A percentile compares a stretch with the other conserved stretches of the same genome.
These are phyloP conservation scores for Colletotrichum sp. DNA, from an alignment of 2,329 filamentous ascomycete species.

Conservation along the genomic window DNA sequence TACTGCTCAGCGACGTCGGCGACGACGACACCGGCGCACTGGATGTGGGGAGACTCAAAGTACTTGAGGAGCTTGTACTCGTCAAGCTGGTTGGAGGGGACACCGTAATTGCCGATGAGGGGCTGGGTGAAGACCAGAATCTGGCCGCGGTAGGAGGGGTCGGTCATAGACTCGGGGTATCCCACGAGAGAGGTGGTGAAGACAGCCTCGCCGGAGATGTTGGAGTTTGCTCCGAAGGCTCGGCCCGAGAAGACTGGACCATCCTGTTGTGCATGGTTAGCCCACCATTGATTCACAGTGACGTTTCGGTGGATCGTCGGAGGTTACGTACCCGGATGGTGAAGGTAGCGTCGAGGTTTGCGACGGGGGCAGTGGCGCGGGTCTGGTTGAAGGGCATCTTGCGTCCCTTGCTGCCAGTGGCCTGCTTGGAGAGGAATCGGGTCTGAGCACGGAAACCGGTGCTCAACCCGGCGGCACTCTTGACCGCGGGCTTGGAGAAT, in stretches of 20 bases:
- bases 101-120: slow-evolving; percentile 97
- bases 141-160: slow-evolving; percentile 89
- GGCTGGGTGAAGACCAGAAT: slow-evolving; percentile 99
- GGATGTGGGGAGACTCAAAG: slow-evolving; percentile 97
- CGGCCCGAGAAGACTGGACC: slow-evolving; percentile 96
- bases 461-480: slow-evolving; percentile 43
- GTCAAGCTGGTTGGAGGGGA: slow-evolving; percentile 85
- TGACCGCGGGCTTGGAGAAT: slow-evolving; percentile 58
- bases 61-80: slow-evolving; percentile 92
- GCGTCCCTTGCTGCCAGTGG: slow-evolving; percentile 71
- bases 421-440: slow-evolving; percentile 42
- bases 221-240: slow-evolving; percentile 94
- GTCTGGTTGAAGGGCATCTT: slow-evolving; percentile 65
- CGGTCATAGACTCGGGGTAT: slow-evolving; percentile 94
- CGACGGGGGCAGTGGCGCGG: slow-evolving; percentile 68
- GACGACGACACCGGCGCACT: slow-evolving; percentile 94
- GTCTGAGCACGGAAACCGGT: slow-evolving; percentile 33
- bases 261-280: slow-evolving; percentile 60
- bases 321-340: slow-evolving; percentile 78
- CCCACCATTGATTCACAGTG: background rate
- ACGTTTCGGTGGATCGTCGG: background rate
- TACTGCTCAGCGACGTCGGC: slow-evolving; percentile 93
- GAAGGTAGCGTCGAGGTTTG: slow-evolving; percentile 84
- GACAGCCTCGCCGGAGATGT: slow-evolving; percentile 97
- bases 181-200: slow-evolving; percentile 98